Evolutionary conservation across 2,329 filamentous ascomycete species (phyloP), one percentile per base, ranked within the genome.

Genomic region (Exophiala lecanii-corni): DNA sequence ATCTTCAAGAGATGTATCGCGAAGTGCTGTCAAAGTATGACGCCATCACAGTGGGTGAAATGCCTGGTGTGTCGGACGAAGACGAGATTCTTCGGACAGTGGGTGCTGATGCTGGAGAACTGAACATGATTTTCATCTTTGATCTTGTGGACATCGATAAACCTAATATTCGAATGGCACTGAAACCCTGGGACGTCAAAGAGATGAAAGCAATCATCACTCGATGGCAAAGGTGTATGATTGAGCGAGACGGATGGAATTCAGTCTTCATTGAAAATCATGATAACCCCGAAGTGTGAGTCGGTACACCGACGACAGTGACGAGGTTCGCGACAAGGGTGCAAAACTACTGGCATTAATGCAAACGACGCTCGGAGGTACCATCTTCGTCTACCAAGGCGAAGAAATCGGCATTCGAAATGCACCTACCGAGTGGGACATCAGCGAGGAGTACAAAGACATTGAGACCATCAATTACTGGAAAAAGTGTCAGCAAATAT

Each of bases 321-420:
- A 72, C 31, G 55, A 64, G 52, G 68, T 62, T 51, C 64, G 67
- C 20, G 67, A 69, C 51, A 60, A 69, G 42, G 67, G 64, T 50
- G 70, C 64, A 36, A 76, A 70, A 53, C 62, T 72, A 51, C 62
- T 70, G 18, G 67, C 67, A 4, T 55, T 70, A 45, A 75, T 73
- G 64, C 51, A 60, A 39, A 59, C 58, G 9, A 61, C 58, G 5
- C 45, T 59, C 50, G 70, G 75, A 2, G 81, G 81, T 12, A 83
- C 81, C 0, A 69, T 79, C 0, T 84, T 81, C 55, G 64, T 84
- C n/a, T 84, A 82, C 57, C 81, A 84, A 59, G 81, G 81, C 9
- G 79, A 85, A 57, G 81, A 85, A 61, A 68, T 84, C 23, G 81
- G 79, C 13, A 82, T 83, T 75, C 68, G 72, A 23, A 84, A 84